Evolutionary conservation across 2,329 filamentous ascomycete genomes (phyloP).

Genomic region (Clarireedia paspali): DNA sequence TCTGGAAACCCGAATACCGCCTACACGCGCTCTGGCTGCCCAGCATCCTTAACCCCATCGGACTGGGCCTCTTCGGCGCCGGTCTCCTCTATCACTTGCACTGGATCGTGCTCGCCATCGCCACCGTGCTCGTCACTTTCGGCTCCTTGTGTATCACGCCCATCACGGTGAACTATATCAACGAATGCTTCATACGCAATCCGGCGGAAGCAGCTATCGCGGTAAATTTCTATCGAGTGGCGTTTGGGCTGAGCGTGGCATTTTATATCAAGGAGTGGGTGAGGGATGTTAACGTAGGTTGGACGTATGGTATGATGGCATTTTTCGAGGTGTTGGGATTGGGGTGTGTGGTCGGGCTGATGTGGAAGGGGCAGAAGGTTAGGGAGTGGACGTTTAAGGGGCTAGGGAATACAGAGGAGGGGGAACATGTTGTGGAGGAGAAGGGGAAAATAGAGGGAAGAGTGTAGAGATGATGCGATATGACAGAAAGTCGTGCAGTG

Average conservation of each 20-base stretch:
- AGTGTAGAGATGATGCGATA: no score
- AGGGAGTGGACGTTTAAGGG: background rate
- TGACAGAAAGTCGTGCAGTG: no score
- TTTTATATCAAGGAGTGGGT: background rate
- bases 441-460: background rate
- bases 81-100: slow-evolving; percentile 2
- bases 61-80: background rate
- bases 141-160: background rate
- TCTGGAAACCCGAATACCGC: slow-evolving; percentile 20
- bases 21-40: slow-evolving; percentile 8
- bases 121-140: background rate
- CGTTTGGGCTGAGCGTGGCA: background rate
- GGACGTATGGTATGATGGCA: background rate
- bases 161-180: background rate
- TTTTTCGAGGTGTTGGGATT: background rate
- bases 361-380: background rate
- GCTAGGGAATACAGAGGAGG: slow-evolving; percentile 23
- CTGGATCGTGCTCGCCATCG: background rate
- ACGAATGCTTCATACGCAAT: background rate
- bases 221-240: background rate
- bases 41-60: background rate
- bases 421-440: slow-evolving; percentile 17
- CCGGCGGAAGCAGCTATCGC: background rate
- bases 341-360: background rate
- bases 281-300: background rate